Evolutionary conservation across 2,329 filamentous ascomycete genomes (phyloP).

Genomic region (Nothomitra cinnamomea): DNA sequence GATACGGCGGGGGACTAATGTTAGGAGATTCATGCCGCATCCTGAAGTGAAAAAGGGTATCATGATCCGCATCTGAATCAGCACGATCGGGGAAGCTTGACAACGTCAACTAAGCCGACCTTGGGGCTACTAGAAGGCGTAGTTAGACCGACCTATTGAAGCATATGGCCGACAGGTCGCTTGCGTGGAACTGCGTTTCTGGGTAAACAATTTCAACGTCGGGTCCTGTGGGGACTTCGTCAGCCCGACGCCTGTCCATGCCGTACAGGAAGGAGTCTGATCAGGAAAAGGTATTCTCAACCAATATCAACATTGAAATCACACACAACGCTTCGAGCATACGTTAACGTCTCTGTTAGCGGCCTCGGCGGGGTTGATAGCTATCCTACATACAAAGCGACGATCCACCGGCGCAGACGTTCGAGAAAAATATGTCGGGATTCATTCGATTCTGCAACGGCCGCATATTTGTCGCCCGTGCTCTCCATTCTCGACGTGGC

Average conservation of each 20-base stretch:
- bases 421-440: background rate
- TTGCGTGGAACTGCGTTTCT: constrained; percentile 20
- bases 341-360: background rate
- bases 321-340: constrained; percentile 20
- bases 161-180: constrained; percentile 24
- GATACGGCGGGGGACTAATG: background rate
- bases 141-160: constrained; percentile 21
- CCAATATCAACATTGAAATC: constrained; percentile 28
- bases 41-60: constrained; percentile 24
- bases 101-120: too few species aligned
- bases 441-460: background rate
- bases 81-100: constrained; percentile 25
- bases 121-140: background rate
- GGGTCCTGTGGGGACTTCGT: constrained; percentile 16
- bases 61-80: constrained; percentile 23
- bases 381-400: constrained; percentile 8
- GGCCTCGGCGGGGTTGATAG: background rate
- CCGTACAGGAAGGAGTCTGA: background rate
- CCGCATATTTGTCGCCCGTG: background rate
- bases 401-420: constrained; percentile 14
- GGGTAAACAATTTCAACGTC: constrained; percentile 26
- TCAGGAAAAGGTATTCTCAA: constrained; percentile 4
- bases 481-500: background rate
- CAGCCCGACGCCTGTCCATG: background rate
- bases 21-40: constrained; percentile 21